Base-by-base conservation (phyloP, 1,139 yeast genomes). In the Taphrina wiesneri region DNA sequence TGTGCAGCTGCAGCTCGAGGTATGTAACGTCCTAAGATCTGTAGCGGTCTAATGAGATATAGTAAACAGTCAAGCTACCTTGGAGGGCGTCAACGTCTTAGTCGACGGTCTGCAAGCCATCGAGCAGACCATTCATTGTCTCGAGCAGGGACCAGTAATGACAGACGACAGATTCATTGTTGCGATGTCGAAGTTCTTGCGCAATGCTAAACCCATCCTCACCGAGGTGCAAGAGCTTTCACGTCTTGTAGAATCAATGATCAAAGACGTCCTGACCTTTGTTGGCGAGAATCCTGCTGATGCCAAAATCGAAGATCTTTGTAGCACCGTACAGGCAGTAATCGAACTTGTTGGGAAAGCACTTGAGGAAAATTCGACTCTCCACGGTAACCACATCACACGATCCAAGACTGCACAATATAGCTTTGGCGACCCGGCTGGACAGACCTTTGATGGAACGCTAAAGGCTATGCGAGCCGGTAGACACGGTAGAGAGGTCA, bases 1-100 rank as follows among this genome's bases (percentile, higher is more conserved):
- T 54, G 60, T 25, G 60, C 60, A 4, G 60, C 54, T 6, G 65
- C 60, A 17, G 47, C 65, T 25, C 39, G 65, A 32, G 43, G 63
- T 59, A 36, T 15, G 39, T 15, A 11, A 11, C 19, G 23, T 17
- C 4, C n/a, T 15, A 46, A 43, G 25, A 21, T 11, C 6, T 3
- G 17, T 11, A 4, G 7, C 7, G 6, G 13, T 4, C 46, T 53
- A 21, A 39, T 32, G 9, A 13, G 17, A 26, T 26, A 28, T 23
- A 59, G 56, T 59, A 4, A 46, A 49, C 15, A 59, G 63, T 36
- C 39, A 34, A 11, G 15, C 47, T 11, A 7, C 47, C 4, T 26
- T 23, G 13, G 56, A 59, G 9, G 34, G 30, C 15, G 63, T 45
- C 17, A 28, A 28, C n/a, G 32, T 13, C n/a, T 45, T 56, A 5